Conservation (phyloP, 495 filamentous ascomycete species). For the Neurospora pannonica region DNA sequence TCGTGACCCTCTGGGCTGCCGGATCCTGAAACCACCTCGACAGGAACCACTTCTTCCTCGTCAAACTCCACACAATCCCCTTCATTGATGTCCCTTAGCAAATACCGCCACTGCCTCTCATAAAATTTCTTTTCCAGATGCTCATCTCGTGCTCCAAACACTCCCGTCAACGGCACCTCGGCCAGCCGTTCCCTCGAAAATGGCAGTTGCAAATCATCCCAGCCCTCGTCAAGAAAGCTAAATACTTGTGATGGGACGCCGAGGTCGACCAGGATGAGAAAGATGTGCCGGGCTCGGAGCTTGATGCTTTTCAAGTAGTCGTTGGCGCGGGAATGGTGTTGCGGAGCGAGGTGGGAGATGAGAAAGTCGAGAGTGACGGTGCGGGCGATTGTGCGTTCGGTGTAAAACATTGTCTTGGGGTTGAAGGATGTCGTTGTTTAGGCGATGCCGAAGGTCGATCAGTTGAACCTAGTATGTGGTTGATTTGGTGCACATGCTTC, state of each 20-base stretch:
- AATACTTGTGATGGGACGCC: slow-evolving; percentile 81
- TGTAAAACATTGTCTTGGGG: background rate
- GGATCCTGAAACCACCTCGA: slow-evolving; percentile 42
- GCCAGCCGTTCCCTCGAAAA: slow-evolving; percentile 57
- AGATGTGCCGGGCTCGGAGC: slow-evolving; percentile 65
- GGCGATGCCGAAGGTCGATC: background rate
- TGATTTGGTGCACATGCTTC: background rate
- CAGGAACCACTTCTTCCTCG: slow-evolving; percentile 68
- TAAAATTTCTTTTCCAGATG: slow-evolving; percentile 67
- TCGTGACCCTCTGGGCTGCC: background rate
- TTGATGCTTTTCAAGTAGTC: slow-evolving; percentile 85
- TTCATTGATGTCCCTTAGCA: slow-evolving; percentile 59
- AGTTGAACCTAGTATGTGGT: background rate
- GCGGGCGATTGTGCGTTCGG: background rate
- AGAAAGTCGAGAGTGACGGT: slow-evolving; percentile 59
- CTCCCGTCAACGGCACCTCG: slow-evolving; percentile 37
- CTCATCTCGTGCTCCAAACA: slow-evolving; percentile 38
- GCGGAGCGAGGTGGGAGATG: slow-evolving; percentile 42
- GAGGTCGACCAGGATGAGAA: slow-evolving; percentile 71
- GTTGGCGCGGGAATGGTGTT: background rate
- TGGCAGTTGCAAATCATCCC: slow-evolving; percentile 84
- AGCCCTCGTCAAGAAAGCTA: slow-evolving; percentile 71
- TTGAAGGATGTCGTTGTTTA: background rate
- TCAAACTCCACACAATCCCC: slow-evolving; percentile 67
- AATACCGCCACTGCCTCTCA: slow-evolving; percentile 69